Evolutionary conservation across 2,329 filamentous ascomycete genomes (phyloP), one percentile per base, ranked within the genome.

Genomic region (Hymenoscyphus repandus): DNA sequence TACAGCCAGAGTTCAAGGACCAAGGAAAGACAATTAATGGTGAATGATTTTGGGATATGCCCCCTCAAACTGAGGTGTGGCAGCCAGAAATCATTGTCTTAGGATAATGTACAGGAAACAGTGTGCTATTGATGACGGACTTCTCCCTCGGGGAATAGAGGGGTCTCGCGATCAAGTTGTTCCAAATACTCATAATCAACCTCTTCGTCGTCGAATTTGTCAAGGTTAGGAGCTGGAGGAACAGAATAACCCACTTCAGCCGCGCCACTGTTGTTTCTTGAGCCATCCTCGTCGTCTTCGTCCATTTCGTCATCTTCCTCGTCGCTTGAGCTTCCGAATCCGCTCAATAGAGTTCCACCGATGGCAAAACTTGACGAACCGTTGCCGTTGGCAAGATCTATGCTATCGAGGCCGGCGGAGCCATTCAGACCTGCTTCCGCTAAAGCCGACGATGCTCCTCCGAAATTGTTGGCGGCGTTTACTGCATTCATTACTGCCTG

Each of bases 251-350:
- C 78, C 71, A 85, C 82, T 81, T 85, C 82, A 56, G 61, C 64
- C 55, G 58, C 59, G 53, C 52, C 58, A 55, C 22, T 27, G 22
- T 76, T 82, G 64, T 79, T 80, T 50, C 60, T 60, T 31, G 49
- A 53, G 45, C 63, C 62, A 40, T 74, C 80, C 55, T 89, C 86
- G 60, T 89, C 86, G 58, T 86, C 86, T 51, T 89, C 88, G 54
- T 95, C 89, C 71, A 90, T 87, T 56, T 96, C 92, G 62, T 96
- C 92, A 57, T 97, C 93, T 59, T 97, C 93, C 69, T 96, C 92
- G 61, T 96, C 90, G 64, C 90, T 96, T 44, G 88, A 93, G 70
- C 90, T 95, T 65, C 90, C 91, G 70, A 97, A 97, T 47, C 91
- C 90, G 65, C 88, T 92, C 27, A 93, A 80, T 53, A 96, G 74